phyloP scores from a whole-genome alignment of 164 flowering plant species.

The Platanus orientalis region DNA sequence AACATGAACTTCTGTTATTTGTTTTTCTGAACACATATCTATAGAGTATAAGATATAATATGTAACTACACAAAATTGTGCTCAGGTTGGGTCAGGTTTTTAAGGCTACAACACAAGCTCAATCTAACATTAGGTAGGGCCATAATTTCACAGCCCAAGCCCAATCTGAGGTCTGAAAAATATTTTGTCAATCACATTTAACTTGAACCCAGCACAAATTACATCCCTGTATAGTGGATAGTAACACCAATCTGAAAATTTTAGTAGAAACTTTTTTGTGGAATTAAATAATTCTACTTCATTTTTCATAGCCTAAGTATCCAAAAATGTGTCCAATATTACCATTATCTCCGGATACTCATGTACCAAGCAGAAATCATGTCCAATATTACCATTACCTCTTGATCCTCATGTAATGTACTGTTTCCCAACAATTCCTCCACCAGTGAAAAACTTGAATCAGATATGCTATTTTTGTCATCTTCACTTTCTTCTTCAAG shows the following conservation, averaged over 20 bases:
- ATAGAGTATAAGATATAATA: no score
- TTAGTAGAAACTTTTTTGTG: not conserved
- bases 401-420: constrained; percentile 19
- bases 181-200: no score
- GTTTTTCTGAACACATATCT: no score
- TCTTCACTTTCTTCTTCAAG: constrained; percentile 71
- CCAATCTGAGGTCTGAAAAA: no score
- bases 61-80: no score
- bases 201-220: no score
- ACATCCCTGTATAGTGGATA: no score
- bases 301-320: not conserved
- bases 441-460: constrained; percentile 30
- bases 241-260: not conserved
- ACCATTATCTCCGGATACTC: constrained; percentile 21
- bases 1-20: no score
- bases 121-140: no score
- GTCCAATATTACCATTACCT: constrained; percentile 10
- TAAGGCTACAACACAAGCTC: no score
- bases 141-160: no score
- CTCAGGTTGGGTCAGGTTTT: no score
- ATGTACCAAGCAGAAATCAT: not conserved
- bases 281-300: not conserved
- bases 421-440: constrained; percentile 29
- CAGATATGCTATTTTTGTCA: constrained; percentile 33
- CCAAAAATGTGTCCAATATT: not conserved